A percentile compares a stretch with the other conserved stretches of the same genome.
Evolutionary conservation across 371 early-diverging fungal genomes (phyloP).

Genomic region (Catenaria anguillulae): DNA sequence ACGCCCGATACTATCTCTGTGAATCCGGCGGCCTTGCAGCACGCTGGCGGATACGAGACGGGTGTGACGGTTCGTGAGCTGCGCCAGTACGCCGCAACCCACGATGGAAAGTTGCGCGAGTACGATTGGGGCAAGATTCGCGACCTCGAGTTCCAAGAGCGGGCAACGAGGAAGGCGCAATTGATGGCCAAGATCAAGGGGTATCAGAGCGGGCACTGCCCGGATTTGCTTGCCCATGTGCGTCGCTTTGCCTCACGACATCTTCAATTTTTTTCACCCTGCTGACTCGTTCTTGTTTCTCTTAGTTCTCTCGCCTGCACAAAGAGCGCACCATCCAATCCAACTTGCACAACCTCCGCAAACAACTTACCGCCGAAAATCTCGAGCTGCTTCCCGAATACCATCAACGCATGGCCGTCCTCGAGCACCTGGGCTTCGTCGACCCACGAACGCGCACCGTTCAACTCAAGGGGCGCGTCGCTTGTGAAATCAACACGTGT

Average conservation of each 20-base stretch:
- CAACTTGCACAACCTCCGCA: conserved; percentile 54
- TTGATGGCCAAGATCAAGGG: conserved; percentile 27
- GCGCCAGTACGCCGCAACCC: background rate
- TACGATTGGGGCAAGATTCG: conserved; percentile 47
- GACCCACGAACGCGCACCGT: conserved; percentile 51
- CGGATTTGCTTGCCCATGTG: conserved; percentile 64
- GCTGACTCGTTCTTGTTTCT: background rate
- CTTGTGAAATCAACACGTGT: conserved; percentile 92
- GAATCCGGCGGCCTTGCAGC: background rate
- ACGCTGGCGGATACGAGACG: background rate
- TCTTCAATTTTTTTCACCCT: background rate
- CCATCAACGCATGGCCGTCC: conserved; percentile 66
- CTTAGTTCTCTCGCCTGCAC: conserved; percentile 50
- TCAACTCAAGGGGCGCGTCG: conserved; percentile 98
- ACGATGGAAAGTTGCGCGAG: conserved; percentile 16
- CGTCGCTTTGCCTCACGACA: conserved; percentile 8
- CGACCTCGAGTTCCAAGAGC: conserved; percentile 69
- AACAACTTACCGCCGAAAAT: conserved; percentile 74
- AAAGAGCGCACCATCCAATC: conserved; percentile 44
- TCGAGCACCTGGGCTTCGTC: conserved; percentile 59
- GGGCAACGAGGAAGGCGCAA: conserved; percentile 29
- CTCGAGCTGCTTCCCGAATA: conserved; percentile 85
- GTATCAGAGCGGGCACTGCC: conserved; percentile 68
- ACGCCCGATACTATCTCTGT: background rate
- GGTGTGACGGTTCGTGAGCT: background rate